Evolutionary conservation across 2,329 filamentous ascomycete genomes (phyloP), one percentile per base, ranked within the genome.

Genomic region (Penicillium sp.): DNA sequence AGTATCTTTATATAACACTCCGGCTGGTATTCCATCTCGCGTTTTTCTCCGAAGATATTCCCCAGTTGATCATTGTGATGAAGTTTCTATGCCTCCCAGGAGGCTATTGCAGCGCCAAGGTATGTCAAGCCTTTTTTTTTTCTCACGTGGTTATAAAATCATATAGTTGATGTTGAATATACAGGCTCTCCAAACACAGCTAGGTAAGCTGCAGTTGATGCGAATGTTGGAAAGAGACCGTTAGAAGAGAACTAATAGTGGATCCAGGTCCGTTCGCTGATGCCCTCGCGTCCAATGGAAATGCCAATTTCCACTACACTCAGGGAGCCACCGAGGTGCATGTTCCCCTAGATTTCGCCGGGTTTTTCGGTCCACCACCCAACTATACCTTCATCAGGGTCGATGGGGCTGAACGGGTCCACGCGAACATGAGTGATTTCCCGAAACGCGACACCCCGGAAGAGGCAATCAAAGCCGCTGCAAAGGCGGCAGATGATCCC

Each of bases 341-440:
- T 15, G 43, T 59, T 4, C 57, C 60, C 8, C 44, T 53, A 2
- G 54, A 63, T n/a, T 54, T 55, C 38, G 60, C 55, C 4, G 61
- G 59, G 0, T 66, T 66, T 27, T 66, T 66, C 19, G 64, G 63
- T 15, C 64, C 61, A 3, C 61, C 64, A n/a, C 64, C 64, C 21
- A 59, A 66, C 34, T 65, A 53, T 44, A 60, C 63, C 3, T 66
- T 66, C 16, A 45, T 50, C 3, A 38, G 50, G 7, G 47, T 50
- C 13, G 60, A 61, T 38, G 50, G 51, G 8, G 60, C 54, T 1
- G 50, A 53, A 5, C 29, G 47, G 21, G 36, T 58, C 3, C 49
- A 57, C 2, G 53, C 59, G 33, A 65, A 64, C 33, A 57, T 65
- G 50, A 34, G 58, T 9, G 58, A 64, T 16, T 65, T 65, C 34